These are phyloP conservation scores for Miamiensis avidus DNA, from an alignment of 169 alveolate species.

Conservation along the genomic window DNA sequence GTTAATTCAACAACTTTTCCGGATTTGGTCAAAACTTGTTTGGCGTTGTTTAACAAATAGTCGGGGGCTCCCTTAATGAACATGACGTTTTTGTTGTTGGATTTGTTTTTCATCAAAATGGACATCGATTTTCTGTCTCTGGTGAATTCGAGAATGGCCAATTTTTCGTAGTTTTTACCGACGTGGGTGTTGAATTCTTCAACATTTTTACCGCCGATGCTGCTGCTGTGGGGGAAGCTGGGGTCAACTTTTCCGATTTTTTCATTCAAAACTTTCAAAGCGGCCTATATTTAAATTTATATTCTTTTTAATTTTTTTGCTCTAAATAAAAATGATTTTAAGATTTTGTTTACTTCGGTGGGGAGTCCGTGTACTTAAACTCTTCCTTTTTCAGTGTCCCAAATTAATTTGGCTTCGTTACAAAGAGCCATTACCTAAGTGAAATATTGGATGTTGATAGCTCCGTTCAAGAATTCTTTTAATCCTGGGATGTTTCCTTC, in stretches of 20 bases:
- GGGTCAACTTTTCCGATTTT: constrained; percentile 63
- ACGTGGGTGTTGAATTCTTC: constrained; percentile 46
- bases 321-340: neutral
- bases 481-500: constrained; percentile 55
- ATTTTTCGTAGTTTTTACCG: constrained; percentile 48
- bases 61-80: constrained; percentile 99
- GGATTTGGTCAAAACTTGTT: constrained; percentile 63
- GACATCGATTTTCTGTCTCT: constrained; percentile 97
- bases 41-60: constrained; percentile 85
- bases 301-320: neutral
- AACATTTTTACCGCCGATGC: constrained; percentile 25
- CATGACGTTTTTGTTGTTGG: constrained; percentile 61
- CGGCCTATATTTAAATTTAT: constrained; percentile 36
- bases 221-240: constrained; percentile 16
- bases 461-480: constrained; percentile 11
- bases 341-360: constrained; percentile 52
- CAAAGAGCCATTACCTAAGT: constrained; percentile 53
- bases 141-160: constrained; percentile 95
- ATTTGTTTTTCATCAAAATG: constrained; percentile 72
- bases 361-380: constrained; percentile 69
- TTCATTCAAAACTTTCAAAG: constrained; percentile 74
- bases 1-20: constrained; percentile 88
- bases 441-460: constrained; percentile 33
- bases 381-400: constrained; percentile 41
- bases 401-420: constrained; percentile 63